Evolutionary conservation across 1,284 basidiomycete genomes (phyloP).

Genomic region (Boletellus sp.): DNA sequence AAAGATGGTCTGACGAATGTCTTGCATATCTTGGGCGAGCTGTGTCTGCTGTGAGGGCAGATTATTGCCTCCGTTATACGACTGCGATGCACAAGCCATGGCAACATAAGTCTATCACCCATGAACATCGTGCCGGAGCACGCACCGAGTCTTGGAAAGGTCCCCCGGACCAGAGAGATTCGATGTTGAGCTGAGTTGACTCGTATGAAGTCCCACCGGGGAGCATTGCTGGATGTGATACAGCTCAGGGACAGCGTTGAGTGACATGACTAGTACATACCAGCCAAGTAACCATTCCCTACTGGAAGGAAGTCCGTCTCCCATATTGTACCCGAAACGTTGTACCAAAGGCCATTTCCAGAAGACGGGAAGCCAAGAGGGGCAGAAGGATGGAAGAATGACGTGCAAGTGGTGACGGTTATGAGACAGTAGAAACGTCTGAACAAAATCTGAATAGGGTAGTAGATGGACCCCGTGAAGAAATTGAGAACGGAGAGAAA

Average conservation of each 20-base stretch:
- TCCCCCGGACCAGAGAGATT: slow-evolving; percentile 73
- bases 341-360: slow-evolving; percentile 76
- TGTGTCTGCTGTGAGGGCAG: slow-evolving; percentile 41
- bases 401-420: slow-evolving; percentile 14
- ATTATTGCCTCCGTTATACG: slow-evolving; percentile 71
- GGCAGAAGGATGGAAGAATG: slow-evolving; percentile 15
- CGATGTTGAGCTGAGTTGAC: slow-evolving; percentile 65
- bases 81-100: slow-evolving; percentile 24
- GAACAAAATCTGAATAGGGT: slow-evolving; percentile 18
- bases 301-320: slow-evolving; percentile 58
- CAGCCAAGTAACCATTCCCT: slow-evolving; percentile 71
- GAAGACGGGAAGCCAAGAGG: slow-evolving; percentile 59
- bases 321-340: slow-evolving; percentile 51
- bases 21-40: slow-evolving; percentile 49
- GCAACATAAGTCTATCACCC: not conserved
- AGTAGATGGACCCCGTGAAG: slow-evolving; percentile 18
- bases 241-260: not conserved
- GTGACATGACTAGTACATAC: slow-evolving; percentile 31
- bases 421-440: slow-evolving; percentile 24
- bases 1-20: slow-evolving; percentile 57
- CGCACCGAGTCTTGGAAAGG: slow-evolving; percentile 60
- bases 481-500: slow-evolving; percentile 10
- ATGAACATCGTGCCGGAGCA: slow-evolving; percentile 12
- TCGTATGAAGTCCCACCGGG: slow-evolving; percentile 60
- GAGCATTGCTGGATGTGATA: slow-evolving; percentile 49